Percentiles rank a stretch among this genome's conserved stretches.
Evolutionary conservation across 139 green algal species (phyloP).

Genomic region (Picochlorum sp.): DNA sequence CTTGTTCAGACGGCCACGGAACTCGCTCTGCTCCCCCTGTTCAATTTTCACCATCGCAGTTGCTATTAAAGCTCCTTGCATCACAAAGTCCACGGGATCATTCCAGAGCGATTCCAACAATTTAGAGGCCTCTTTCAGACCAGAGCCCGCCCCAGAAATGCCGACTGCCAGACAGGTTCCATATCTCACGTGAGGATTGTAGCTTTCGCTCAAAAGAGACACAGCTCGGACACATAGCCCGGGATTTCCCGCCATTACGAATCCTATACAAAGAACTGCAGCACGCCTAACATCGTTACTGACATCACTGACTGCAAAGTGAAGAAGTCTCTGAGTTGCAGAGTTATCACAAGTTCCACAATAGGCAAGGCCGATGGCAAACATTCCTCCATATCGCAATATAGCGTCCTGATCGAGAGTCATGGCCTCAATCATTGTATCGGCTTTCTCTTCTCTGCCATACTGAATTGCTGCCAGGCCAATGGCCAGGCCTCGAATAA

Average conservation of each 20-base stretch:
- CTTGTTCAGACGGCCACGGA: conserved; percentile 75
- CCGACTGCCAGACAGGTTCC: conserved; percentile 95
- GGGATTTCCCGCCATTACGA: conserved; percentile 78
- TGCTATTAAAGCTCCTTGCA: conserved; percentile 85
- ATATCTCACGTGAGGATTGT: conserved; percentile 92
- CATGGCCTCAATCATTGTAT: conserved; percentile 85
- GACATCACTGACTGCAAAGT: conserved; percentile 93
- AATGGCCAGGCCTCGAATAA: conserved; percentile 65
- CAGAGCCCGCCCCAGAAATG: conserved; percentile 83
- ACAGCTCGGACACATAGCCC: conserved; percentile 91
- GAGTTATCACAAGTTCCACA: conserved; percentile 88
- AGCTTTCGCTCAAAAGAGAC: conserved; percentile 84
- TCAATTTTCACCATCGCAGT: conserved; percentile 84
- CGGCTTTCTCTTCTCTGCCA: conserved; percentile 85
- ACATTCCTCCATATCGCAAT: conserved; percentile 88
- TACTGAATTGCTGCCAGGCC: conserved; percentile 87
- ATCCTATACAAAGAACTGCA: conserved; percentile 83
- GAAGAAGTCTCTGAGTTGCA: conserved; percentile 91
- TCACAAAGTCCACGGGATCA: background rate
- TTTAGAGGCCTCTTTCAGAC: conserved; percentile 55
- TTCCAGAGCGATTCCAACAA: conserved; percentile 82
- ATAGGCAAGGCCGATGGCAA: conserved; percentile 88
- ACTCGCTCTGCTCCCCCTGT: conserved; percentile 56
- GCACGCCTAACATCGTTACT: conserved; percentile 90
- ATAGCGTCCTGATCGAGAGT: conserved; percentile 37